phyloP scores from a whole-genome alignment of 495 filamentous ascomycete genomes.

The Annulohypoxylon stygium region DNA sequence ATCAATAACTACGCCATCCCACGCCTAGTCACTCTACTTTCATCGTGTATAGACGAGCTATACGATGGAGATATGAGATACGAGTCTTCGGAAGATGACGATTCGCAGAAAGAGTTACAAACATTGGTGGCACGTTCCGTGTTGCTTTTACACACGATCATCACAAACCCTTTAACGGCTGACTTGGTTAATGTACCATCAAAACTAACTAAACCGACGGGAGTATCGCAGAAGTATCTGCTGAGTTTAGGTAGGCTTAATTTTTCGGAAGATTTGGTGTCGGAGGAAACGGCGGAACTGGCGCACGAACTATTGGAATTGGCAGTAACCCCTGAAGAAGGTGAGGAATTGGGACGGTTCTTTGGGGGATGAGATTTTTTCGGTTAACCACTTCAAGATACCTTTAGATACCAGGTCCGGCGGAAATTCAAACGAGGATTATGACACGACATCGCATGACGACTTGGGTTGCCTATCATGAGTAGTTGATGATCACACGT shows the following conservation, averaged over 20 bases:
- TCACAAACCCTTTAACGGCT: slow-evolving; percentile 55
- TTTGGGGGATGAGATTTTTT: slow-evolving; percentile 52
- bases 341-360: slow-evolving; percentile 55
- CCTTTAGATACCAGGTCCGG: slow-evolving; percentile 11
- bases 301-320: slow-evolving; percentile 63
- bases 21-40: slow-evolving; percentile 55
- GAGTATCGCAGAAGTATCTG: slow-evolving; percentile 58
- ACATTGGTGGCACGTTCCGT: slow-evolving; percentile 48
- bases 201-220: slow-evolving; percentile 55
- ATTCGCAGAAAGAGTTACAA: slow-evolving; percentile 40
- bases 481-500: background rate
- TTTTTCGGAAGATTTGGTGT: slow-evolving; percentile 61
- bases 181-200: slow-evolving; percentile 52
- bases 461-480: background rate
- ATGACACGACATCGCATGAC: slow-evolving; percentile 1
- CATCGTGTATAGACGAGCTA: slow-evolving; percentile 58
- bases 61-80: slow-evolving; percentile 58
- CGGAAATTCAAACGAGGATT: slow-evolving; percentile 11
- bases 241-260: slow-evolving; percentile 59
- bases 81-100: slow-evolving; percentile 38
- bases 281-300: slow-evolving; percentile 62
- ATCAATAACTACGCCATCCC: slow-evolving; percentile 57
- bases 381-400: slow-evolving; percentile 18
- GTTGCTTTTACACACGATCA: slow-evolving; percentile 57
- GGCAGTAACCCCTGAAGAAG: slow-evolving; percentile 61